Conservation (phyloP, 2,329 filamentous ascomycete species). For the Monilinia fructicola region DNA sequence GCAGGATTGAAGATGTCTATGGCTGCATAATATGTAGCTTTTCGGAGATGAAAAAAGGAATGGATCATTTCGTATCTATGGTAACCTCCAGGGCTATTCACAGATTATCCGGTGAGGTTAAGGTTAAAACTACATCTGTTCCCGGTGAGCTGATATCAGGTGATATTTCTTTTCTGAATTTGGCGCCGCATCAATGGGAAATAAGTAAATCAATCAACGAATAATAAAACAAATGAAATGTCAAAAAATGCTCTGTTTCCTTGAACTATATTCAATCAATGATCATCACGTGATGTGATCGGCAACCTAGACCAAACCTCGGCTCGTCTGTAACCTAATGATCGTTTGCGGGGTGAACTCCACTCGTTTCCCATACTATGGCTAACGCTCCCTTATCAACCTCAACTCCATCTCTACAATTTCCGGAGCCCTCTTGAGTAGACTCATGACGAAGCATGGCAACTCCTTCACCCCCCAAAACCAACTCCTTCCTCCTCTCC, state of each 20-base stretch:
- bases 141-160: not conserved
- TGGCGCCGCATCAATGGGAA: not conserved
- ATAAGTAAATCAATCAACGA: not conserved
- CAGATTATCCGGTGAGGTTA: not conserved
- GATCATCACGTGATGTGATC: constrained; percentile 2
- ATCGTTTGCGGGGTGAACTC: constrained; percentile 15
- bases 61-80: not conserved
- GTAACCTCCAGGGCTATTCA: no score
- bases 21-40: not conserved
- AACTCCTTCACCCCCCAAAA: constrained; percentile 36
- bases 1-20: no score
- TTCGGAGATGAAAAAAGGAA: not conserved
- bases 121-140: not conserved
- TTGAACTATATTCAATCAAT: not conserved
- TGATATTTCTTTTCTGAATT: not conserved
- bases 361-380: not conserved
- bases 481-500: constrained; percentile 30
- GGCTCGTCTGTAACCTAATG: not conserved
- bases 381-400: constrained; percentile 25
- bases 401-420: not conserved
- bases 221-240: not conserved
- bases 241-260: not conserved
- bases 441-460: constrained; percentile 41
- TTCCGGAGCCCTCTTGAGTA: constrained; percentile 40
- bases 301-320: not conserved